Evolutionary conservation across 306 rosid genomes (phyloP).

Genomic region (Trichosanthes cucumerina): DNA sequence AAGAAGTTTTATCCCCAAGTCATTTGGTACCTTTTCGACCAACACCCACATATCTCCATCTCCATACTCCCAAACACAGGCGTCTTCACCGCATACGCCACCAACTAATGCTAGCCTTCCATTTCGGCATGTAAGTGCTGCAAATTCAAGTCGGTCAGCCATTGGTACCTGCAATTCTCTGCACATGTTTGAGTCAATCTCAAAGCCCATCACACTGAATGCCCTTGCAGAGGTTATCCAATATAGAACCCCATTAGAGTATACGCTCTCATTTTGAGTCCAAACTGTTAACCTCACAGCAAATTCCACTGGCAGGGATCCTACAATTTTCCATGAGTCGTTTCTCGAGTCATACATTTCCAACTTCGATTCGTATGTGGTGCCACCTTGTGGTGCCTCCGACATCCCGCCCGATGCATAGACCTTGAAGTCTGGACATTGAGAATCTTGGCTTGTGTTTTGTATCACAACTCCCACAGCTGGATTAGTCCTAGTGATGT

Average conservation of each 20-base stretch:
- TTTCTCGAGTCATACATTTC: constrained; percentile 54
- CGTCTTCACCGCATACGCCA: constrained; percentile 32
- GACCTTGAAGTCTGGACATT: constrained; percentile 25
- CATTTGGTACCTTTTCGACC: constrained; percentile 39
- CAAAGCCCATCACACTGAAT: constrained; percentile 42
- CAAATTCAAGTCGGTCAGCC: constrained; percentile 60
- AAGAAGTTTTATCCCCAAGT: constrained; percentile 37
- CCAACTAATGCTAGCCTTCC: constrained; percentile 43
- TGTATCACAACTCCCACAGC: constrained; percentile 39
- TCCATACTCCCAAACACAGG: constrained; percentile 45
- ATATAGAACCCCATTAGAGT: constrained; percentile 30
- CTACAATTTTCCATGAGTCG: constrained; percentile 35
- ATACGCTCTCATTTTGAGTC: constrained; percentile 63
- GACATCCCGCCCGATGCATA: constrained; percentile 71
- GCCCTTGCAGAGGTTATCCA: constrained; percentile 78
- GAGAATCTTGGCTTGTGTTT: constrained; percentile 11
- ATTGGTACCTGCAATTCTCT: constrained; percentile 46
- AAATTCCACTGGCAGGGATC: constrained; percentile 45
- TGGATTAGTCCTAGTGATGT: constrained; percentile 51
- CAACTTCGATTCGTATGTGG: constrained; percentile 32
- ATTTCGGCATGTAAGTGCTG: constrained; percentile 34
- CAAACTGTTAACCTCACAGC: constrained; percentile 69
- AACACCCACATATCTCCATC: constrained; percentile 39
- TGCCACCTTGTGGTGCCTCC: constrained; percentile 21
- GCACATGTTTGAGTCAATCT: constrained; percentile 34